Conservation (phyloP, 169 alveolate genomes). For the Cytauxzoon felis region DNA sequence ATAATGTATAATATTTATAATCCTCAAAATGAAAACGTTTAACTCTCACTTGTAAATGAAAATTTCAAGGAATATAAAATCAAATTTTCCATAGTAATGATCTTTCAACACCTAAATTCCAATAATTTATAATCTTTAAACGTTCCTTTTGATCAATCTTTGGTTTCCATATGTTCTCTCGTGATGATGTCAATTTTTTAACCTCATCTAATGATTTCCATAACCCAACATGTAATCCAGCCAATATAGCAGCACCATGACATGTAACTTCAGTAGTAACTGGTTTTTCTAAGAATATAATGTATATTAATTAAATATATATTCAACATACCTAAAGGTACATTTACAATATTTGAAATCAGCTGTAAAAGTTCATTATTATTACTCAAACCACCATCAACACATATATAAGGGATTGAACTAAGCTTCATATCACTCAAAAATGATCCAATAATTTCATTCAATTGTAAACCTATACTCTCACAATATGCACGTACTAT, state of each 20-base stretch:
- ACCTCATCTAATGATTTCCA: constrained; percentile 72
- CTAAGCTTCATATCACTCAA: constrained; percentile 56
- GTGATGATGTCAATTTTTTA: constrained; percentile 37
- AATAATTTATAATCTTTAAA: constrained; percentile 46
- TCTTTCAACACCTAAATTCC: constrained; percentile 75
- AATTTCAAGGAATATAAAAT: background rate
- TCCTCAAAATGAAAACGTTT: background rate
- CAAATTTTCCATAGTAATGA: constrained; percentile 39
- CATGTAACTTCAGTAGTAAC: constrained; percentile 77
- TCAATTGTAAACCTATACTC: constrained; percentile 83
- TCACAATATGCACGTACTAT: constrained; percentile 86
- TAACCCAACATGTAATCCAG: constrained; percentile 78
- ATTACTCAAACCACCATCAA: constrained; percentile 89
- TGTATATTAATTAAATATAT: background rate
- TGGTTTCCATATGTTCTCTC: constrained; percentile 54
- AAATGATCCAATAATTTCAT: constrained; percentile 70
- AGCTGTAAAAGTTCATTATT: constrained; percentile 79
- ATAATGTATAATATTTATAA: background rate
- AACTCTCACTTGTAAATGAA: background rate
- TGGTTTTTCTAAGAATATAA: constrained; percentile 49
- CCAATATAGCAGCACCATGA: constrained; percentile 86
- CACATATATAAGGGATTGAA: constrained; percentile 73
- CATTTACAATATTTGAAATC: constrained; percentile 77
- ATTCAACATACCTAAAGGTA: constrained; percentile 56
- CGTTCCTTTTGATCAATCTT: constrained; percentile 54